Evolutionary conservation across 371 early-diverging fungal genomes (phyloP).

Genomic region (Rhizopus sp.): DNA sequence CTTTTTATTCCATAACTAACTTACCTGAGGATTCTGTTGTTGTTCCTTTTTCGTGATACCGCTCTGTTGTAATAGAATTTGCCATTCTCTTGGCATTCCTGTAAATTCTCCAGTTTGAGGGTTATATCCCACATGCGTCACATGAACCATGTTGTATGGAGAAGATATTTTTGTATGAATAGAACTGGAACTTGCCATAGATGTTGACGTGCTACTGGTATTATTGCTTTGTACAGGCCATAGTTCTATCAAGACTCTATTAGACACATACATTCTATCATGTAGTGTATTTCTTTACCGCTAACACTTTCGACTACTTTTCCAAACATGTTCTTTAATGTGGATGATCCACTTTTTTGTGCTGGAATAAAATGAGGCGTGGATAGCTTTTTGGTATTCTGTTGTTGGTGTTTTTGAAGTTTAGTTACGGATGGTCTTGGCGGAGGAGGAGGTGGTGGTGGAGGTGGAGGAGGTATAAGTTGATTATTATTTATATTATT

Average conservation of each 20-base stretch:
- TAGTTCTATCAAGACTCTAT: conserved; percentile 16
- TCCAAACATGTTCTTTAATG: conserved; percentile 65
- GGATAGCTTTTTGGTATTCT: background rate
- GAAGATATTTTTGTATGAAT: conserved; percentile 66
- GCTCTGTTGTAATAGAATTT: conserved; percentile 81
- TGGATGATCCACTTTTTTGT: conserved; percentile 29
- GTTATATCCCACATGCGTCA: conserved; percentile 94
- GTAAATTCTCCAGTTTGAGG: conserved; percentile 89
- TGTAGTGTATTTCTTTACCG: conserved; percentile 36
- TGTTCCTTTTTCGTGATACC: conserved; percentile 96
- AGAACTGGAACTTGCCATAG: conserved; percentile 7
- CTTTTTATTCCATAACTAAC: background rate
- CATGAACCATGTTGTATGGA: conserved; percentile 95
- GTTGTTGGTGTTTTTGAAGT: conserved; percentile 3
- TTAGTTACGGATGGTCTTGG: conserved; percentile 25
- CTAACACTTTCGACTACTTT: conserved; percentile 59
- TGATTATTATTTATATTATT: background rate
- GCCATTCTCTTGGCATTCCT: conserved; percentile 95
- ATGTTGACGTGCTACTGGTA: conserved; percentile 8
- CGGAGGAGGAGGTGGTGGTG: conserved; percentile 29
- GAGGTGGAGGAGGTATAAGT: conserved; percentile 21
- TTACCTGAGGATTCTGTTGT: conserved; percentile 87
- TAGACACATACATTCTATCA: background rate
- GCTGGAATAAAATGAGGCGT: conserved; percentile 9
- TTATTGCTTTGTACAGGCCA: conserved; percentile 18